Evolutionary conservation across 768 basidiomycete species (phyloP).

Genomic region (Naganishia vishniacii): DNA sequence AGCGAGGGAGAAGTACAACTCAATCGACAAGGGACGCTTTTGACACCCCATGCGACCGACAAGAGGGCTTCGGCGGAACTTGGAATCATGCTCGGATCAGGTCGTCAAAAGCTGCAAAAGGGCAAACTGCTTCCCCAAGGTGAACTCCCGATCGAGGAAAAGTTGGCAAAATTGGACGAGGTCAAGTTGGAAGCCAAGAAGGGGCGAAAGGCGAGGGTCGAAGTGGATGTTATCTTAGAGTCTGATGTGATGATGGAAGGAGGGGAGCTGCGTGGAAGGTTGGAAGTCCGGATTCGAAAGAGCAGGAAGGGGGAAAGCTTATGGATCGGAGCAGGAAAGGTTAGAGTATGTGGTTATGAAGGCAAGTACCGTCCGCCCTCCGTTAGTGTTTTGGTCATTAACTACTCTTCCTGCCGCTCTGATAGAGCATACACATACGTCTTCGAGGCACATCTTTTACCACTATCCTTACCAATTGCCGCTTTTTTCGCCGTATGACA

Average conservation of each 20-base stretch:
- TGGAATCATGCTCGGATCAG: slow-evolving; percentile 39
- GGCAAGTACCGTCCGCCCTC: slow-evolving; percentile 46
- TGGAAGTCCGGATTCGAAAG: slow-evolving; percentile 63
- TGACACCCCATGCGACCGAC: slow-evolving; percentile 40
- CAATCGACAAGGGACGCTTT: slow-evolving; percentile 42
- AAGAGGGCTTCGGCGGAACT: slow-evolving; percentile 43
- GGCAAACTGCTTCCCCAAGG: slow-evolving; percentile 37
- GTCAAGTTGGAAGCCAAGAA: slow-evolving; percentile 56
- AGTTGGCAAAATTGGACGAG: slow-evolving; percentile 56
- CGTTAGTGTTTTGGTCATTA: too few species aligned
- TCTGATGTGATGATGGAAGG: slow-evolving; percentile 75
- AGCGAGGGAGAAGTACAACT: slow-evolving; percentile 44
- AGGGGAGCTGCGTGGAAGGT: slow-evolving; percentile 61
- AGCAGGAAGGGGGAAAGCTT: slow-evolving; percentile 59
- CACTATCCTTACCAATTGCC: slow-evolving; percentile 60
- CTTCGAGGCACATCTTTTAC: slow-evolving; percentile 68
- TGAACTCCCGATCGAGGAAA: slow-evolving; percentile 30
- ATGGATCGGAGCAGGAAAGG: slow-evolving; percentile 66
- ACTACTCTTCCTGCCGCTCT: too few species aligned
- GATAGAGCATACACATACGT: slow-evolving; percentile 28
- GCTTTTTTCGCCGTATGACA: slow-evolving; percentile 51
- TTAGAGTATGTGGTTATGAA: slow-evolving; percentile 81
- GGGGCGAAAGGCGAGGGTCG: slow-evolving; percentile 61
- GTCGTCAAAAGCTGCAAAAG: slow-evolving; percentile 31
- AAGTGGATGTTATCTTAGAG: slow-evolving; percentile 73